A percentile compares a stretch with the other conserved stretches of the same genome.
phyloP scores from a whole-genome alignment of 768 basidiomycete species.

The Rhodotorula taiwanensis region DNA sequence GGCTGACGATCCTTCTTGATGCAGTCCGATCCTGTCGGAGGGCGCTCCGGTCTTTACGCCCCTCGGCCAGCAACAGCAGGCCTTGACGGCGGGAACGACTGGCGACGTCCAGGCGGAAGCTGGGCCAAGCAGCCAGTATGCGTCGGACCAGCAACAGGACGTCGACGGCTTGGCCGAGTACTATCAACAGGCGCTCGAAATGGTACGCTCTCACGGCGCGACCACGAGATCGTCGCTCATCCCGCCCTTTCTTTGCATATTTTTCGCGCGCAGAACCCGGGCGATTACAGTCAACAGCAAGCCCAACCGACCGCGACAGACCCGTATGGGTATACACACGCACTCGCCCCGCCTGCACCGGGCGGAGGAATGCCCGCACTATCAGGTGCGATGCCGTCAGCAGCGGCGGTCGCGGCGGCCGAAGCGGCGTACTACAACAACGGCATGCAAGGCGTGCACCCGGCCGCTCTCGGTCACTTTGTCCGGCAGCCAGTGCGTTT shows the following conservation, averaged over 20 bases:
- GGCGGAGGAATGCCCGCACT: slow-evolving; percentile 8
- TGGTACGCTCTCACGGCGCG: slow-evolving; percentile 11
- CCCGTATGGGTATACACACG: slow-evolving; percentile 15
- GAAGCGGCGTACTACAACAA: slow-evolving; percentile 35
- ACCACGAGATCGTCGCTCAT: no score
- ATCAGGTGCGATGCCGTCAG: slow-evolving; percentile 1
- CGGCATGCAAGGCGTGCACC: slow-evolving; percentile 36
- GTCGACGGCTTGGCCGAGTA: slow-evolving; percentile 23
- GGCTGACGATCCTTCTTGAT: neutral
- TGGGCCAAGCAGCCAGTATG: neutral
- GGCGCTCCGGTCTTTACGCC: slow-evolving; percentile 24
- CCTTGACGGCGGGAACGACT: neutral
- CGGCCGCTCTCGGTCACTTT: slow-evolving; percentile 24
- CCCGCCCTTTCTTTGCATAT: no score
- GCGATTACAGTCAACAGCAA: slow-evolving; percentile 4
- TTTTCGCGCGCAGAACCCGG: slow-evolving; percentile 11
- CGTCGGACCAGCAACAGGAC: neutral
- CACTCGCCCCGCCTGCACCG: slow-evolving; percentile 18
- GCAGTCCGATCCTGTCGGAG: slow-evolving; percentile 22
- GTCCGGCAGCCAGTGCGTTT: slow-evolving; percentile 62
- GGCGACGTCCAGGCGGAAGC: neutral
- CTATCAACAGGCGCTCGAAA: slow-evolving; percentile 29
- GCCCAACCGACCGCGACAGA: slow-evolving; percentile 1
- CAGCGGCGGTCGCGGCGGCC: slow-evolving; percentile 27
- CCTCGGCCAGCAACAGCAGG: neutral